These are phyloP conservation scores for Sugiyamaella floridensis DNA, from an alignment of 805 yeast species.

Conservation along the genomic window DNA sequence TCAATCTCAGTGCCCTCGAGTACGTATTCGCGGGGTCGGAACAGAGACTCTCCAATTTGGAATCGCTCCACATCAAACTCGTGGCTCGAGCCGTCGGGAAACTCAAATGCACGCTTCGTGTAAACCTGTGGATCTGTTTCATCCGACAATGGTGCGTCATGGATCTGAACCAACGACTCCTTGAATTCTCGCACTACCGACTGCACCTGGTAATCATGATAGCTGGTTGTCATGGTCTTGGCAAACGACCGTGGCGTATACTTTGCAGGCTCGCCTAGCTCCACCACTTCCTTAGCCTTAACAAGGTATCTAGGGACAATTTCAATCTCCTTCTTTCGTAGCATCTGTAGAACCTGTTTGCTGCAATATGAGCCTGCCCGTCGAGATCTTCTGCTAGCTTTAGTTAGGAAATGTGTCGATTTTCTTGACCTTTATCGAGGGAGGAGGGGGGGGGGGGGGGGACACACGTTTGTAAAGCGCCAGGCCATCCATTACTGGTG, in stretches of 20 bases:
- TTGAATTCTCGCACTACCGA: slow-evolving; percentile 44
- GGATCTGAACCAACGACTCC: slow-evolving; percentile 32
- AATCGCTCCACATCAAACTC: slow-evolving; percentile 56
- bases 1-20: slow-evolving; percentile 21
- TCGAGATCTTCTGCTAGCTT: slow-evolving; percentile 53
- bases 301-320: slow-evolving; percentile 46
- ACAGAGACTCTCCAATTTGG: slow-evolving; percentile 63
- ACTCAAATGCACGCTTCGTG: slow-evolving; percentile 56
- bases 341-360: slow-evolving; percentile 42
- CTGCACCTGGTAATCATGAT: slow-evolving; percentile 49
- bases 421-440: too few relatives aligned
- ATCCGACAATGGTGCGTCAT: slow-evolving; percentile 38
- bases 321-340: slow-evolving; percentile 32
- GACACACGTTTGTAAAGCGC: slow-evolving; percentile 29
- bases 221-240: slow-evolving; percentile 40
- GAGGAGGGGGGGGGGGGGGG: not conserved
- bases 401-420: slow-evolving; percentile 3
- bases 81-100: slow-evolving; percentile 55
- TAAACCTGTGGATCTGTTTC: slow-evolving; percentile 21
- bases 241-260: slow-evolving; percentile 24
- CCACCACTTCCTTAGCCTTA: slow-evolving; percentile 36
- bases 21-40: slow-evolving; percentile 41
- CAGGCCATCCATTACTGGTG: slow-evolving; percentile 24
- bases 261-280: slow-evolving; percentile 31
- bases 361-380: slow-evolving; percentile 66